Evolutionary conservation across 805 yeast genomes (phyloP).

Genomic region (Spathaspora sp.): DNA sequence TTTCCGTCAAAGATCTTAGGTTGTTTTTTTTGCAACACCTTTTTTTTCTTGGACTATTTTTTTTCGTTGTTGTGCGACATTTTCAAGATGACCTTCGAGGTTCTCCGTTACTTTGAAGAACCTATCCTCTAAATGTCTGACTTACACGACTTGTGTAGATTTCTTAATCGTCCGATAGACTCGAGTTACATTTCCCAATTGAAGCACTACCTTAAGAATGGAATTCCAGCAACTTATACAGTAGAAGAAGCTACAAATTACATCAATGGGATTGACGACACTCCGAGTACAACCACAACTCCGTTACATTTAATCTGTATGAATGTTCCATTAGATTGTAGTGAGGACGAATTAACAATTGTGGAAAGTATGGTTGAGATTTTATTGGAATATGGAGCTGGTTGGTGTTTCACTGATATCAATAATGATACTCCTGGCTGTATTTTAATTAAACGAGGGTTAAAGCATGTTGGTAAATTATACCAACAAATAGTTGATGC

Average conservation of each 20-base stretch:
- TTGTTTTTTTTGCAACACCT: no score
- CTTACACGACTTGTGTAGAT: constrained; percentile 60
- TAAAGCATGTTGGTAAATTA: constrained; percentile 27
- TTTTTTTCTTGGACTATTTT: no score
- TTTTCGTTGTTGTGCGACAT: neutral
- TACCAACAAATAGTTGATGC: constrained; percentile 65
- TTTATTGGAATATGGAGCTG: constrained; percentile 83
- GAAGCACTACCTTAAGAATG: constrained; percentile 47
- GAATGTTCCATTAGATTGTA: constrained; percentile 44
- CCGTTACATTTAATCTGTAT: constrained; percentile 72
- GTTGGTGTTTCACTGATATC: constrained; percentile 79
- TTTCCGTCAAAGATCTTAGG: no score
- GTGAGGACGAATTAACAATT: constrained; percentile 39
- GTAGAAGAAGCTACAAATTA: constrained; percentile 68
- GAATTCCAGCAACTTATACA: constrained; percentile 82
- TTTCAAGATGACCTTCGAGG: neutral
- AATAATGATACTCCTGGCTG: constrained; percentile 84
- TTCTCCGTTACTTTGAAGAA: no score
- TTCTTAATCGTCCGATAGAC: constrained; percentile 49
- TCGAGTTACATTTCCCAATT: constrained; percentile 43
- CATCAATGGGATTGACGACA: constrained; percentile 39
- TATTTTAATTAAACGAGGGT: constrained; percentile 54
- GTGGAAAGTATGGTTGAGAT: constrained; percentile 55
- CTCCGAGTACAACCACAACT: constrained; percentile 56
- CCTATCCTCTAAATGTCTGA: constrained; percentile 51